Percentiles rank a stretch among this genome's conserved stretches.
These are phyloP conservation scores for Dothistroma septosporum DNA, from an alignment of 2,329 filamentous ascomycete genomes.

Conservation along the genomic window DNA sequence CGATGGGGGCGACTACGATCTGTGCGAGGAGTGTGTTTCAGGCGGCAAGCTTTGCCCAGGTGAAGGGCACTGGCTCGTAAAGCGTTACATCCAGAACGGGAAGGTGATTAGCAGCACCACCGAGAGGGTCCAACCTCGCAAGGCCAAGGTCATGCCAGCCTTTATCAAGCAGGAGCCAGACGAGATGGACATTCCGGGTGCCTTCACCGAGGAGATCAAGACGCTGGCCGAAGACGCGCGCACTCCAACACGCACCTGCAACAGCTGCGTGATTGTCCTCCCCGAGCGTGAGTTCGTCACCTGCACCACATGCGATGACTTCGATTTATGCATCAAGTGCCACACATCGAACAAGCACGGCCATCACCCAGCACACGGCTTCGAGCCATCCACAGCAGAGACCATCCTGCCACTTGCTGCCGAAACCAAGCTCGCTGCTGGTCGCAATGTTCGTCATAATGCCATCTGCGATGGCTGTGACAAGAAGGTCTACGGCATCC, in stretches of 20 bases:
- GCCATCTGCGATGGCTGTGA: constrained; percentile 96
- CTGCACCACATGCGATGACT: constrained; percentile 81
- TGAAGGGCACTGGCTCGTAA: constrained; percentile 87
- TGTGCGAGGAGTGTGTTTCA: constrained; percentile 76
- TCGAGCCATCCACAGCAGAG: constrained; percentile 63
- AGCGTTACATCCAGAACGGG: constrained; percentile 75
- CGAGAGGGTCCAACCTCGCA: constrained; percentile 59
- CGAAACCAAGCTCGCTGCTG: constrained; percentile 66
- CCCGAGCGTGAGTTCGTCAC: constrained; percentile 78
- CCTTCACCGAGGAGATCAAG: constrained; percentile 45
- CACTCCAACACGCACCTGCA: constrained; percentile 63
- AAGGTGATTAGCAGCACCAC: constrained; percentile 80
- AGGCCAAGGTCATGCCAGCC: constrained; percentile 24
- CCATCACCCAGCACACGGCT: constrained; percentile 83
- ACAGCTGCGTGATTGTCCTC: constrained; percentile 61
- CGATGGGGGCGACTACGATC: constrained; percentile 88
- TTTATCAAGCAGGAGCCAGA: constrained; percentile 30
- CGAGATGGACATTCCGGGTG: constrained; percentile 41
- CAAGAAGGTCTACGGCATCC: constrained; percentile 77
- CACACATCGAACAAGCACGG: constrained; percentile 74
- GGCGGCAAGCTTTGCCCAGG: constrained; percentile 72
- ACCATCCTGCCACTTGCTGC: constrained; percentile 60
- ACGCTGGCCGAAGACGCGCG: constrained; percentile 33
- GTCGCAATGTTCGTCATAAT: constrained; percentile 75
- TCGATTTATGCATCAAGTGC: constrained; percentile 83